These are phyloP conservation scores for Urochloa ruziziensis DNA, from an alignment of 176 grass and related monocot genomes.

Conservation along the genomic window DNA sequence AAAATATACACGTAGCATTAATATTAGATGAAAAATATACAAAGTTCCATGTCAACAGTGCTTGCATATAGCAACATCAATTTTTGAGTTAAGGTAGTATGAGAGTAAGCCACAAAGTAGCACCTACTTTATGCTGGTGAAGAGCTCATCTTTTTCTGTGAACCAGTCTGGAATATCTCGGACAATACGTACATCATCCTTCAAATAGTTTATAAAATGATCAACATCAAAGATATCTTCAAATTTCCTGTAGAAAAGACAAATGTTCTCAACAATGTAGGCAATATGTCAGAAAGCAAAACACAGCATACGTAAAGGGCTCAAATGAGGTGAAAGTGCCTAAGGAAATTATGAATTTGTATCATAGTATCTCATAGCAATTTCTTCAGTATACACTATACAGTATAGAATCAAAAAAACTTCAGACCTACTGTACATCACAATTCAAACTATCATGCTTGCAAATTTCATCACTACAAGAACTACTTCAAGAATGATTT, in stretches of 20 bases:
- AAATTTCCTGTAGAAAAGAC: conserved; percentile 56
- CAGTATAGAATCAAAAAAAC: not conserved
- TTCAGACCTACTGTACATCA: not conserved
- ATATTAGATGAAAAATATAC: not conserved
- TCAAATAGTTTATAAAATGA: conserved; percentile 86
- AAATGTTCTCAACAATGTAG: not conserved
- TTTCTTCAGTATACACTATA: not conserved
- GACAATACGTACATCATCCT: conserved; percentile 76
- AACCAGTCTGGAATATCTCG: conserved; percentile 81
- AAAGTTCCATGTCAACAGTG: not conserved
- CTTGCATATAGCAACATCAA: not conserved
- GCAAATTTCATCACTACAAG: not conserved
- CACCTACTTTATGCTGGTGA: conserved; percentile 73
- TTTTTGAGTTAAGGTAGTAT: not conserved
- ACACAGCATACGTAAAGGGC: not conserved
- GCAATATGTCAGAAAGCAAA: not conserved
- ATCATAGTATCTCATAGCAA: not conserved
- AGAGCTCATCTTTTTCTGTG: conserved; percentile 78
- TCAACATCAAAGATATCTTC: conserved; percentile 83
- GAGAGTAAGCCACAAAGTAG: not conserved
- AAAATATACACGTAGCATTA: not conserved
- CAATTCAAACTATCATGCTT: not conserved
- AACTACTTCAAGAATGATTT: not conserved
- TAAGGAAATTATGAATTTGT: not conserved
- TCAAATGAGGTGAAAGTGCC: not conserved